Conservation (phyloP, 352 stramenopile genomes). For the Phytopythium sindhum region DNA sequence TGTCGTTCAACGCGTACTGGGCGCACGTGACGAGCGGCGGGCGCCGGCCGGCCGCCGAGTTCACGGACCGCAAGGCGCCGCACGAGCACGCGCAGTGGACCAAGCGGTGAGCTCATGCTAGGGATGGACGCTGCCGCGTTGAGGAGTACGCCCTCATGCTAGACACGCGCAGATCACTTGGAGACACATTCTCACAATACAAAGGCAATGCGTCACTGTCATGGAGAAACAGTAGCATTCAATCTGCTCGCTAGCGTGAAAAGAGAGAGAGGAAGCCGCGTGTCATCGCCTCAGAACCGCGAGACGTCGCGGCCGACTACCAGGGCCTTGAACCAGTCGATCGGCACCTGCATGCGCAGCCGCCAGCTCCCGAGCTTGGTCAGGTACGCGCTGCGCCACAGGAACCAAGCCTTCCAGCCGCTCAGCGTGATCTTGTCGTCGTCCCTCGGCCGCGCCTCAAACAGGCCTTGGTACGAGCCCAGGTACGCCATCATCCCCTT, state of each 20-base stretch:
- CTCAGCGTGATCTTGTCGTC: slow-evolving; percentile 62
- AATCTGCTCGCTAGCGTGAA: not conserved
- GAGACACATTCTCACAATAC: not conserved
- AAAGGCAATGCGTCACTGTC: not conserved
- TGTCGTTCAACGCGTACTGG: slow-evolving; percentile 85
- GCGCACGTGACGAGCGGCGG: slow-evolving; percentile 69
- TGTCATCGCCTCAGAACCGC: slow-evolving; percentile 61
- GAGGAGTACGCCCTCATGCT: not conserved
- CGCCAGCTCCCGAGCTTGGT: slow-evolving; percentile 93
- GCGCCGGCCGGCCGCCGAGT: slow-evolving; percentile 58
- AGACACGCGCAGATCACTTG: too few relatives aligned
- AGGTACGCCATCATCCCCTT: slow-evolving; percentile 95
- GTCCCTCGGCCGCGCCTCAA: slow-evolving; percentile 51
- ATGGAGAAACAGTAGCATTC: not conserved
- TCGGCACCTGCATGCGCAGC: slow-evolving; percentile 93
- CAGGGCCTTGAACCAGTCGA: slow-evolving; percentile 97
- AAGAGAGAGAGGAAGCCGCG: not conserved
- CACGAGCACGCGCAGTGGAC: slow-evolving; percentile 83
- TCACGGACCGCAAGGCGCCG: slow-evolving; percentile 81
- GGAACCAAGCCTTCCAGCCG: slow-evolving; percentile 88
- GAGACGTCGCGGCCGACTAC: slow-evolving; percentile 95
- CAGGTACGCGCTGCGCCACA: slow-evolving; percentile 95
- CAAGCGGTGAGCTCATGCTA: slow-evolving; percentile 11
- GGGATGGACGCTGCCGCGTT: not conserved
- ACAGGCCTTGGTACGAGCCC: slow-evolving; percentile 92